Evolutionary conservation across 2,329 filamentous ascomycete species (phyloP), one percentile per base, ranked within the genome.

Genomic region (Geoglossum cookeanum): DNA sequence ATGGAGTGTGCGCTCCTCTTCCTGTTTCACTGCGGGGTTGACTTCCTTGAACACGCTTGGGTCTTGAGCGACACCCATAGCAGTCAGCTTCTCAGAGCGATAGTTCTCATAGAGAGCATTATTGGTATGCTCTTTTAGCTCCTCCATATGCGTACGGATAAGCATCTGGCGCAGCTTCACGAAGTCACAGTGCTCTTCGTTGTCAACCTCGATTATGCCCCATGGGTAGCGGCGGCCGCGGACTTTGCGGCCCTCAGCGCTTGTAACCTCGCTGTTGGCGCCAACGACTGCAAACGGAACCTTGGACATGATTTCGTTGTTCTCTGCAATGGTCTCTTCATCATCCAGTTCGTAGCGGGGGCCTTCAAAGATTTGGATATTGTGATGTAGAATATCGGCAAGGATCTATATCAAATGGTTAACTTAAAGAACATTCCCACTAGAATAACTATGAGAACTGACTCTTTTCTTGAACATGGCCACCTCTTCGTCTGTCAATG

Each of bases 111-210:
- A 98, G 66, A 98, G 78, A 63, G 79, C 81, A 77, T 98, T 98
- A 83, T 97, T 98, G 72, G 92, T 98, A 78, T 98, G 88, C 78
- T 98, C 92, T 84, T 98, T 98, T 77, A 98, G 88, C 76, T 98
- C 92, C 72, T 98, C 92, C 92, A 98, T 98, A 80, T 98, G 92
- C 58, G 92, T 98, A 71, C 92, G 87, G 76, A 98, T 97, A 64
- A 98, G 83, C 92, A 98, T 98, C 75, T 98, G 92, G 72, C 92
- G 89, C 61, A 98, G 83, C 83, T 98, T 98, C 74, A 97, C 92
- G 64, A 98, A 98, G 75, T 98, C 92, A 69, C 92, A 98, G 78
- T 98, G 92, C 73, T 98, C 92, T 79, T 98, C 92, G 71, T 98
- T 98, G 75, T 98, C 92, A 62, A 98, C 92, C 75, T 98, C 92